Base-by-base conservation (phyloP, 1,284 basidiomycete genomes). In the Afroboletus lepidellus region DNA sequence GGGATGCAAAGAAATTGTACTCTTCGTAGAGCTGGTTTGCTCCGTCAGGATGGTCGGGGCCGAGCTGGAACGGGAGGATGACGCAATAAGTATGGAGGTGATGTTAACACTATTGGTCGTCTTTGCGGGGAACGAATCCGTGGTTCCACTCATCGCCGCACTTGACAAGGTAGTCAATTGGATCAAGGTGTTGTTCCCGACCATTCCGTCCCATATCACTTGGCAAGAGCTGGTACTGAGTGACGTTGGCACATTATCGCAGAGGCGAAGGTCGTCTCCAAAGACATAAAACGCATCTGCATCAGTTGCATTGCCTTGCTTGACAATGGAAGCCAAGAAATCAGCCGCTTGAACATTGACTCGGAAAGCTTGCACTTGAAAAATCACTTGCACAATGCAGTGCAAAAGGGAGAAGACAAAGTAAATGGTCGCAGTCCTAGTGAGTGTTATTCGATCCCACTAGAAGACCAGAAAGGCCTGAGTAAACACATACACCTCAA, bases 371-470 rank as follows among this genome's bases (percentile, higher is more conserved):
- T 78, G 77, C 47, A 76, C 77, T 70, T 90, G 88, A 54, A 91
- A 75, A 36, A 78, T 72, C 57, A 90, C 72, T 69, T 90, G 88
- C 12, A 33, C 32, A 16, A 18, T n/a, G 16, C 33, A n/a, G n/a
- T 34, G 33, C 16, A 7, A 34, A 6, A 34, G 2, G 7, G 33
- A 34, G 16, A 34, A 34, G 33, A 34, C 33, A 34, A 34, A 34
- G n/a, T 34, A 34, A n/a, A 34, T 62, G 55, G 76, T 74, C 32
- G 86, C 84, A 49, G 87, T 74, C 47, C 76, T 77, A 48, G 87
- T 86, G 64, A 84, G 80, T 24, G 85, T 84, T 58, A 90, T 72
- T 51, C 85, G 80, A 49, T 81, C 75, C 83, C 84, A 87, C 88
- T 90, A 60, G 20, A 41, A 2, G 11, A 39, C 8, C 23, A 12